Percentiles rank a stretch among this genome's conserved stretches.
Evolutionary conservation across 768 basidiomycete species (phyloP).

Genomic region (Serendipita sp.): DNA sequence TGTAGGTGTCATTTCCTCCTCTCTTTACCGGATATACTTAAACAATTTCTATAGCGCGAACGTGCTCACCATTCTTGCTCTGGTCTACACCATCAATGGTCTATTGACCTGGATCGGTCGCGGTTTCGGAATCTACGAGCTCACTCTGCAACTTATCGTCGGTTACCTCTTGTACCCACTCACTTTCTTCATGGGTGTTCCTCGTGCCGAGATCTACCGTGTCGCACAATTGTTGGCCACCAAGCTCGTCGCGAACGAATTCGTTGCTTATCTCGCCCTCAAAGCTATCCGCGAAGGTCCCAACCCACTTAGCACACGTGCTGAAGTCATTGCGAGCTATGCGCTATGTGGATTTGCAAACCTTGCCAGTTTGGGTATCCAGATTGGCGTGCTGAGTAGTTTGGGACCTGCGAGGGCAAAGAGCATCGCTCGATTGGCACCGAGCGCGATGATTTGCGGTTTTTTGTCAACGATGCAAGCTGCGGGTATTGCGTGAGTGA

Average conservation of each 20-base stretch:
- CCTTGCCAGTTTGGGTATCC: conserved; percentile 70
- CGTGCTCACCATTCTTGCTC: conserved; percentile 68
- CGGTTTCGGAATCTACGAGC: conserved; percentile 65
- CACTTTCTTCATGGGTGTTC: conserved; percentile 69
- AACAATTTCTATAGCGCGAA: conserved; percentile 36
- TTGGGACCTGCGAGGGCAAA: conserved; percentile 54
- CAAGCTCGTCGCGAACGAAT: conserved; percentile 79
- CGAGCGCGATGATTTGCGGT: conserved; percentile 54
- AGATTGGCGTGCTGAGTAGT: conserved; percentile 58
- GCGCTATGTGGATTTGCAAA: conserved; percentile 88
- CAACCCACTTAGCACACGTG: conserved; percentile 49
- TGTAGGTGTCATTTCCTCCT: conserved; percentile 29
- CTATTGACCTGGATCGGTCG: conserved; percentile 78
- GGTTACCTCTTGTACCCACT: conserved; percentile 83
- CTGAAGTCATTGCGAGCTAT: conserved; percentile 71
- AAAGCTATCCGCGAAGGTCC: conserved; percentile 29
- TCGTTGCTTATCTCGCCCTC: conserved; percentile 53
- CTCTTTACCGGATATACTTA: background rate
- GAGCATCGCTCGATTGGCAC: conserved; percentile 51
- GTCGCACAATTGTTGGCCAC: conserved; percentile 71
- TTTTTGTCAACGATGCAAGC: conserved; percentile 49
- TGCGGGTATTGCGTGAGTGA: conserved; percentile 37
- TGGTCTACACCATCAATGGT: conserved; percentile 69
- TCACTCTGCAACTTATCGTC: conserved; percentile 71
- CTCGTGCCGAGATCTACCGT: conserved; percentile 59